These are phyloP conservation scores for Onygena corvina DNA, from an alignment of 2,329 filamentous ascomycete genomes.

Conservation along the genomic window DNA sequence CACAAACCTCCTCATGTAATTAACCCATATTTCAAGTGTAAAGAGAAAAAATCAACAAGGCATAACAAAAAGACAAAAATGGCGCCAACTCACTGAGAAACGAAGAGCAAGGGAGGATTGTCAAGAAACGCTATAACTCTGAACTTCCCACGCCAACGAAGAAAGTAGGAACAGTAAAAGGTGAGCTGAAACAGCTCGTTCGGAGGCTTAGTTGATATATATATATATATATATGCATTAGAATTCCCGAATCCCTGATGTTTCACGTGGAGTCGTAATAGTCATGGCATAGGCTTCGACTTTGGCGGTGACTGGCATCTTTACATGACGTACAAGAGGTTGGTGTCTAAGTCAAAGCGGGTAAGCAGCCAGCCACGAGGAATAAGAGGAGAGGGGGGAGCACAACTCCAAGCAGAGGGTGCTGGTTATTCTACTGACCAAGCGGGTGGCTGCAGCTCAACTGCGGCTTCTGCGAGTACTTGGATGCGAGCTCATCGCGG, in stretches of 20 bases:
- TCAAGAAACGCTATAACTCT: constrained; percentile 1
- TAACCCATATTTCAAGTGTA: constrained; percentile 1
- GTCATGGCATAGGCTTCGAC: constrained; percentile 3
- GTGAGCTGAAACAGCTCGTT: neutral
- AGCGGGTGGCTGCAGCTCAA: constrained; percentile 91
- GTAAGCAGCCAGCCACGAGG: constrained; percentile 13
- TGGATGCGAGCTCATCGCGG: constrained; percentile 70
- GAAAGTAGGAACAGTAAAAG: neutral
- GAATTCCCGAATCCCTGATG: neutral
- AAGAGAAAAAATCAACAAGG: neutral
- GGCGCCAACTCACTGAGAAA: neutral
- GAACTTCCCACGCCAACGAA: constrained; percentile 1
- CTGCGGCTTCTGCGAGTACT: constrained; percentile 92
- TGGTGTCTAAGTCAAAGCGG: constrained; percentile 42
- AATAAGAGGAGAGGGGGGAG: constrained; percentile 10
- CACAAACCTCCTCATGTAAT: neutral
- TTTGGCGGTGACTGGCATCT: neutral
- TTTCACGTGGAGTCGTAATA: constrained; percentile 1
- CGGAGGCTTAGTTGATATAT: neutral
- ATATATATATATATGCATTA: neutral
- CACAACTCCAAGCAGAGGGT: constrained; percentile 15
- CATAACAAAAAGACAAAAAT: neutral
- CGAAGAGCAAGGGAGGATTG: neutral
- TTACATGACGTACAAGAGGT: constrained; percentile 57
- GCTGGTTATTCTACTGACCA: constrained; percentile 46